Evolutionary conservation across 1,284 basidiomycete species (phyloP), one percentile per base, ranked within the genome.

Genomic region (Cryptococcus sp.): DNA sequence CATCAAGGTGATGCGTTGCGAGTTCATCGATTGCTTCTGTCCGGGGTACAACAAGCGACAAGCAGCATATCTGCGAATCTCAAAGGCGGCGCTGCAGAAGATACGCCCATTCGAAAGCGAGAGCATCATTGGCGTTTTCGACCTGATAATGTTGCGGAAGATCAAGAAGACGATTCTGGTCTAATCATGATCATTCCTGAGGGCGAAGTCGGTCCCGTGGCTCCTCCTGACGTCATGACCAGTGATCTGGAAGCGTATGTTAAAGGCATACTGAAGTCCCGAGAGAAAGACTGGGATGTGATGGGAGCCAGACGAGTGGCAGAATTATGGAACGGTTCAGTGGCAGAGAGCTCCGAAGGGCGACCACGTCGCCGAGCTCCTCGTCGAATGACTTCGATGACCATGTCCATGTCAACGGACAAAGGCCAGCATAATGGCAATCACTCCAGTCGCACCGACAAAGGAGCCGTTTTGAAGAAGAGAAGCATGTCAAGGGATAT

Each of bases 281-380:
- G 70, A 16, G 73, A 77, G 38, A 73, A 72, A 52, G 75, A 77
- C 46, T 70, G 70, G 70, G 73, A 73, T 52, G 38, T 67, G 15
- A 71, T 75, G 59, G 75, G 75, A 15, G 73, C 72, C 3, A 59
- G 74, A n/a, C 57, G 69, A 16, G 55, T 77, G 13, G 74, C 69
- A 3, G 66, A 69, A 46, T 56, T 77, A 39, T 77, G 74, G 74
- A 70, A 66, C 46, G 75, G 73, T 1, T 55, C 59, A 11, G 53
- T 61, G 13, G 64, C 58, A 20, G 62, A 61, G 20, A 43, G 34
- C 26, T 19, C 39, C 6, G 56, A 55, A 22, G 53, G 46, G 2
- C 25, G 23, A 19, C 39, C 43, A 49, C 53, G 48, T 20, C 49
- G 43, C 29, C 50, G 40, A 39, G 38, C 25, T 34, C 26, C 41